Evolutionary conservation across 805 yeast genomes (phyloP).

Genomic region (Kuraishia hungarica): DNA sequence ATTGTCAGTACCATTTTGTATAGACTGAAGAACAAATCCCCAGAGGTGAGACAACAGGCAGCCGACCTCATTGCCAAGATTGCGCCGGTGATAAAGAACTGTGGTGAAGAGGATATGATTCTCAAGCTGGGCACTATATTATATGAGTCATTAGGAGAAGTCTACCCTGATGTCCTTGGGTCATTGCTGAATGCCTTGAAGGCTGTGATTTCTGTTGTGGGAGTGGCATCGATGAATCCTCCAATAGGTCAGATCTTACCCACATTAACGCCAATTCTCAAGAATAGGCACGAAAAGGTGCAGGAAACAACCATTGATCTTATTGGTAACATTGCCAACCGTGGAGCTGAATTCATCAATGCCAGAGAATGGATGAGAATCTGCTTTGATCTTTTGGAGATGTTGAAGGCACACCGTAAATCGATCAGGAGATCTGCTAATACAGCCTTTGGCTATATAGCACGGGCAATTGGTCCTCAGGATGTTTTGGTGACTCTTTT

Average conservation of each 20-base stretch:
- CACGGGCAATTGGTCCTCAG: constrained; percentile 91
- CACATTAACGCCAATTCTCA: constrained; percentile 81
- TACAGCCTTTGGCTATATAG: constrained; percentile 83
- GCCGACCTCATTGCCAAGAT: constrained; percentile 65
- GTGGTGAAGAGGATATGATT: constrained; percentile 57
- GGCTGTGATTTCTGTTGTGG: constrained; percentile 52
- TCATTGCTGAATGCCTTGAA: constrained; percentile 69
- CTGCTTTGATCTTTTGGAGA: constrained; percentile 82
- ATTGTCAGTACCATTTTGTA: constrained; percentile 66
- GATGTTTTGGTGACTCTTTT: constrained; percentile 81
- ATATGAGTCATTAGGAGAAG: constrained; percentile 91
- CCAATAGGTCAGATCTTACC: constrained; percentile 79
- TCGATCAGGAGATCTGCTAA: constrained; percentile 80
- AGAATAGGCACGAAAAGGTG: constrained; percentile 84
- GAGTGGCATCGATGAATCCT: constrained; percentile 60
- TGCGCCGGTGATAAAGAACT: constrained; percentile 56
- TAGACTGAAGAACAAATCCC: constrained; percentile 60
- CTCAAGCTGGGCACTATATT: constrained; percentile 65
- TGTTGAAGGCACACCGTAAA: constrained; percentile 74
- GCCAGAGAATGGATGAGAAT: constrained; percentile 98
- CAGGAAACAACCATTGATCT: constrained; percentile 75
- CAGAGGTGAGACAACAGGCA: constrained; percentile 74
- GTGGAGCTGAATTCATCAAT: constrained; percentile 72
- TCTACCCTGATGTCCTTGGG: constrained; percentile 87
- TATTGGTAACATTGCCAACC: constrained; percentile 74